Evolutionary conservation across 2,329 filamentous ascomycete genomes (phyloP).

Genomic region (Pseudogymnoascus sp.): DNA sequence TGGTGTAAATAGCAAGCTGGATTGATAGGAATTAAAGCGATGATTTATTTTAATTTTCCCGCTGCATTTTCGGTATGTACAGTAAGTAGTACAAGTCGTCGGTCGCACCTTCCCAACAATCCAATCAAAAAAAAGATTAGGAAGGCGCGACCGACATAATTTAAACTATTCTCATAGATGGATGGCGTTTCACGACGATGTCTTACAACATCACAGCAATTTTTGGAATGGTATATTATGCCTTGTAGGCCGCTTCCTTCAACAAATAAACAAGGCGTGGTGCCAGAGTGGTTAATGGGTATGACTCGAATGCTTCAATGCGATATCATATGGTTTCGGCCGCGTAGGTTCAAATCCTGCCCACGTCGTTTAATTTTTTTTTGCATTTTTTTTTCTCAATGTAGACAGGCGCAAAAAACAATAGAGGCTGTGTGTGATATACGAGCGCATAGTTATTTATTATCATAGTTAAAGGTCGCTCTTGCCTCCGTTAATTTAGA

Average conservation of each 20-base stretch:
- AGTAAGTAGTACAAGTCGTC: background rate
- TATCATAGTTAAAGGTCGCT: background rate
- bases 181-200: background rate
- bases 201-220: background rate
- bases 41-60: background rate
- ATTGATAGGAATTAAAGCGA: background rate
- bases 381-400: background rate
- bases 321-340: conserved; percentile 9
- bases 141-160: background rate
- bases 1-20: background rate
- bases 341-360: conserved; percentile 9
- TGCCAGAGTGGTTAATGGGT: conserved; percentile 32
- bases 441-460: background rate
- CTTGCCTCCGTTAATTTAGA: no score
- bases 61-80: background rate
- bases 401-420: background rate
- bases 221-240: background rate
- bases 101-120: background rate
- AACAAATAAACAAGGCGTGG: conserved; percentile 14
- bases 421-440: background rate
- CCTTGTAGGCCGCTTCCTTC: background rate
- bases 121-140: background rate
- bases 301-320: conserved; percentile 25
- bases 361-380: conserved; percentile 8
- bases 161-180: background rate